These are phyloP conservation scores for Podila epicladia DNA, from an alignment of 192 early-diverging fungal species.

Conservation along the genomic window DNA sequence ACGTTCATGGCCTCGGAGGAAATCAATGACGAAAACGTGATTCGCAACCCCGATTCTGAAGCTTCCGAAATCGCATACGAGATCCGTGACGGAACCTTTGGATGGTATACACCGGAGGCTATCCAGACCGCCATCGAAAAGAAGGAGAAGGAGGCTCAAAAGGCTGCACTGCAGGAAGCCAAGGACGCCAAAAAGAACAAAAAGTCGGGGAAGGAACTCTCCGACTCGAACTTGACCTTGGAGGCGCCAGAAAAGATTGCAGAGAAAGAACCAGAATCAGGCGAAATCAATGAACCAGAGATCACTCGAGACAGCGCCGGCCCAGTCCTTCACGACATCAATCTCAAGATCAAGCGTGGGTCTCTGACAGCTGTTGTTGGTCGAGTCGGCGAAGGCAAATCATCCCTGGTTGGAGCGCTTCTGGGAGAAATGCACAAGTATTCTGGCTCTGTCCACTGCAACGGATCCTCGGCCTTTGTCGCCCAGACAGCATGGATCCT, in stretches of 20 bases:
- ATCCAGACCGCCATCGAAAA: constrained; percentile 18
- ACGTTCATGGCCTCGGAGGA: constrained; percentile 78
- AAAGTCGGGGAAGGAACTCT: constrained; percentile 1
- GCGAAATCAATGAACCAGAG: background rate
- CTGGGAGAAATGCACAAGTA: constrained; percentile 63
- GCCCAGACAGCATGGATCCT: constrained; percentile 89
- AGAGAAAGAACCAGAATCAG: no score
- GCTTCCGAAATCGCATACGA: constrained; percentile 26
- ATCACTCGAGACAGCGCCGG: constrained; percentile 16
- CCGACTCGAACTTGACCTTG: background rate
- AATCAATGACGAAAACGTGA: constrained; percentile 69
- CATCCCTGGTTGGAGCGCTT: constrained; percentile 59
- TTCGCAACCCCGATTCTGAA: constrained; percentile 21
- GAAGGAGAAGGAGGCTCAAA: constrained; percentile 21
- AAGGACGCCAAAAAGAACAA: constrained; percentile 9
- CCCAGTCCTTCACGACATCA: constrained; percentile 48
- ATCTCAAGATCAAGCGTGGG: constrained; percentile 56
- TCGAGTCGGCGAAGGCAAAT: constrained; percentile 66
- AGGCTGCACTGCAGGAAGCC: constrained; percentile 2
- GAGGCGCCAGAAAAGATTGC: no score
- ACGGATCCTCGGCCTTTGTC: constrained; percentile 46
- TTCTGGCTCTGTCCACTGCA: constrained; percentile 23
- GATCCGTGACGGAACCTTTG: constrained; percentile 28
- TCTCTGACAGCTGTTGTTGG: constrained; percentile 58
- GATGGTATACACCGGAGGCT: constrained; percentile 45